Evolutionary conservation across 2,329 filamentous ascomycete genomes (phyloP).

Genomic region (Calonectria pseudoturangicola): DNA sequence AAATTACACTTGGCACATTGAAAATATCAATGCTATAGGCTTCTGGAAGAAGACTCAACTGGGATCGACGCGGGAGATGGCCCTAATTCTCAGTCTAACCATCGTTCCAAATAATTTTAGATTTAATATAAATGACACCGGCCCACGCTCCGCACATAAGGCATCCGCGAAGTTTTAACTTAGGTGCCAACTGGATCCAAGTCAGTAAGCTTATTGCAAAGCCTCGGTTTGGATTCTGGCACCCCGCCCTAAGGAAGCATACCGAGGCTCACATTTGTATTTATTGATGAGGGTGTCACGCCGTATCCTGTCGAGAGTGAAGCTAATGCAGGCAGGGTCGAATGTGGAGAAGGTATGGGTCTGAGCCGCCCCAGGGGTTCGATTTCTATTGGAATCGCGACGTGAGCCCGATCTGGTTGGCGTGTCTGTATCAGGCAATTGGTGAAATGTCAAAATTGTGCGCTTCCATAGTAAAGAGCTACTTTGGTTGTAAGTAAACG

Average conservation of each 20-base stretch:
- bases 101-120: background rate
- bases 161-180: too few relatives aligned
- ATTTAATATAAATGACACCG: background rate
- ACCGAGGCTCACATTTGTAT: background rate
- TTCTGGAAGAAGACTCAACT: too few relatives aligned
- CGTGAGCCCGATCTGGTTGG: background rate
- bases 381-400: constrained; percentile 16
- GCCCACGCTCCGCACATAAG: background rate
- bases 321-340: background rate
- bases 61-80: background rate
- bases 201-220: constrained; percentile 4
- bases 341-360: constrained; percentile 12
- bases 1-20: too few relatives aligned
- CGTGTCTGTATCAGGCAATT: background rate
- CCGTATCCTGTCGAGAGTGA: background rate
- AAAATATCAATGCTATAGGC: too few relatives aligned
- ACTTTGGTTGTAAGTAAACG: too few relatives aligned
- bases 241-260: background rate
- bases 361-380: too few relatives aligned
- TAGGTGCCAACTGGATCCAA: too few relatives aligned
- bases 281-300: background rate
- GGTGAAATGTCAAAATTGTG: too few relatives aligned
- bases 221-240: constrained; percentile 1
- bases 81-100: background rate
- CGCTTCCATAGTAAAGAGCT: background rate